These are phyloP conservation scores for Teunomyces atbi DNA, from an alignment of 805 yeast species.

Conservation along the genomic window DNA sequence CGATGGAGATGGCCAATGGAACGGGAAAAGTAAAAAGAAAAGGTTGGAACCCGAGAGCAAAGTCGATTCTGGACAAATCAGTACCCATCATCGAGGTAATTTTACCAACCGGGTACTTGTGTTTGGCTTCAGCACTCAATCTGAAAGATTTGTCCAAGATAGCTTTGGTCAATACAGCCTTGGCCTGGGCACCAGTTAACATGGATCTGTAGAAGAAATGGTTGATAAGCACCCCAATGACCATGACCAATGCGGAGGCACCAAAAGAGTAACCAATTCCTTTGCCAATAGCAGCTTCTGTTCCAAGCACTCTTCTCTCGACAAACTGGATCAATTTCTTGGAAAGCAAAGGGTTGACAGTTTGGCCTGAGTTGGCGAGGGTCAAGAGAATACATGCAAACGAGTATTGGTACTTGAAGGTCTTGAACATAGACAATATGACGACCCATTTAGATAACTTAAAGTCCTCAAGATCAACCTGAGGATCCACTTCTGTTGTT, in stretches of 20 bases:
- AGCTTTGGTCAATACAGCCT: conserved; percentile 24
- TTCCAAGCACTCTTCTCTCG: conserved; percentile 23
- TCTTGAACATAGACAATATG: conserved; percentile 20
- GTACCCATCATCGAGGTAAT: conserved; percentile 30
- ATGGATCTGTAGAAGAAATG: conserved; percentile 23
- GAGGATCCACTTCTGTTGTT: conserved; percentile 17
- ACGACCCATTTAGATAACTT: conserved; percentile 20
- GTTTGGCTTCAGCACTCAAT: conserved; percentile 18
- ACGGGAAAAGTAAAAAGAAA: conserved; percentile 22
- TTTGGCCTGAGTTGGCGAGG: conserved; percentile 23
- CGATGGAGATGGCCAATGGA: conserved; percentile 23
- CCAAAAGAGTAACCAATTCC: conserved; percentile 46
- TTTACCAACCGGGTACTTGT: conserved; percentile 20
- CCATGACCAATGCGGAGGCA: conserved; percentile 26
- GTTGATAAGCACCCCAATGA: conserved; percentile 21
- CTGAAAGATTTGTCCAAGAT: conserved; percentile 22
- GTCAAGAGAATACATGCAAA: conserved; percentile 20
- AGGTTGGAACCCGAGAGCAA: conserved; percentile 28
- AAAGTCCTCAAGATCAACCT: conserved; percentile 32
- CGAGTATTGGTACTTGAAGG: conserved; percentile 30
- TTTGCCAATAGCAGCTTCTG: conserved; percentile 23
- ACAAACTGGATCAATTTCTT: conserved; percentile 39
- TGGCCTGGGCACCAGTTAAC: conserved; percentile 27
- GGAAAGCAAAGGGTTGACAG: conserved; percentile 35
- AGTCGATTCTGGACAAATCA: conserved; percentile 26